Conservation (phyloP, 768 basidiomycete genomes). For the Tylopilus subfusipes region DNA sequence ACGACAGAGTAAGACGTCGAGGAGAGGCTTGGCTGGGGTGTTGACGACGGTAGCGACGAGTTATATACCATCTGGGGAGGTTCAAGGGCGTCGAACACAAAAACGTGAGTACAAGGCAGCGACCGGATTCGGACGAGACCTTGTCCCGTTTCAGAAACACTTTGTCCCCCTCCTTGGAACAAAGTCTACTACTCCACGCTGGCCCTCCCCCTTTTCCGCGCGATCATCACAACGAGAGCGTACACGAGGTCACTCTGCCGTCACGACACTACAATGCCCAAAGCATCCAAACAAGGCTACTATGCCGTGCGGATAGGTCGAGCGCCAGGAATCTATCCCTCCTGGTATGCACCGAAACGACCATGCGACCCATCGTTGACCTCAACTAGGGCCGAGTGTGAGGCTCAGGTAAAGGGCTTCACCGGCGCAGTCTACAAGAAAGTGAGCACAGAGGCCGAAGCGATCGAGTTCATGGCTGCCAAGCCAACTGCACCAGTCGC, state of each 20-base stretch:
- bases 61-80: slow-evolving; percentile 24
- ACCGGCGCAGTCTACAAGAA: slow-evolving; percentile 63
- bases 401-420: slow-evolving; percentile 65
- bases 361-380: slow-evolving; percentile 25
- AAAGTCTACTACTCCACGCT: slow-evolving; percentile 1
- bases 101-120: slow-evolving; percentile 27
- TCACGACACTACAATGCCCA: slow-evolving; percentile 30
- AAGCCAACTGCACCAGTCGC: slow-evolving; percentile 26
- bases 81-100: background rate
- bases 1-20: too few species aligned
- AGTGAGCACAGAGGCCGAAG: slow-evolving; percentile 53
- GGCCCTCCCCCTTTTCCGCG: background rate
- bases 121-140: slow-evolving; percentile 14
- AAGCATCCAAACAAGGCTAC: slow-evolving; percentile 44
- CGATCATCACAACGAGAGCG: background rate
- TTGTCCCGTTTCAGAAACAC: slow-evolving; percentile 23
- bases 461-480: slow-evolving; percentile 50
- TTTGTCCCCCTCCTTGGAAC: slow-evolving; percentile 20
- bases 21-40: too few species aligned
- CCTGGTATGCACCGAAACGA: slow-evolving; percentile 55
- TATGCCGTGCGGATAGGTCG: slow-evolving; percentile 74
- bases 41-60: slow-evolving; percentile 9
- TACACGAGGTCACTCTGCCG: background rate
- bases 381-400: slow-evolving; percentile 62
- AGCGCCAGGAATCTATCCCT: slow-evolving; percentile 59